A percentile compares a stretch with the other conserved stretches of the same genome.
phyloP scores from a whole-genome alignment of 495 filamentous ascomycete genomes.

The Aspergillus carlsbadensis region DNA sequence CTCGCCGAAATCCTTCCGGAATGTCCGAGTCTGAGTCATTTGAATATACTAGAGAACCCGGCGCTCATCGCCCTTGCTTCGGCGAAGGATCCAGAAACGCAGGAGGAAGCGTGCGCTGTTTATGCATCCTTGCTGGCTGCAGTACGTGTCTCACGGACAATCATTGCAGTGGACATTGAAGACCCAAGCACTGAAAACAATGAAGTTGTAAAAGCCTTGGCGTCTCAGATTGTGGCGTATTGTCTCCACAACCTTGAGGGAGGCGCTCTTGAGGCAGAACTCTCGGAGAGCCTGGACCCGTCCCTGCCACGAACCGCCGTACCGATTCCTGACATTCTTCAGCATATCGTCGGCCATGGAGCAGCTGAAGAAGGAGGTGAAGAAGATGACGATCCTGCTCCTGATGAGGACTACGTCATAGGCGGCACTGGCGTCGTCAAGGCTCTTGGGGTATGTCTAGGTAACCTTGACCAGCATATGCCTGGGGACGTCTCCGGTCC shows the following conservation, averaged over 20 bases:
- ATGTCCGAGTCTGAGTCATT: conserved; percentile 74
- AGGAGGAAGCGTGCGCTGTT: conserved; percentile 91
- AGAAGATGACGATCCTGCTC: conserved; percentile 68
- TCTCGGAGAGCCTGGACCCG: conserved; percentile 32
- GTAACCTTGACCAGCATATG: conserved; percentile 56
- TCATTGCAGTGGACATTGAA: conserved; percentile 91
- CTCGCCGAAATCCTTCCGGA: conserved; percentile 89
- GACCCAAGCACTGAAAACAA: conserved; percentile 74
- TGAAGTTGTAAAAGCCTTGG: conserved; percentile 88
- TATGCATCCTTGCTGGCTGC: conserved; percentile 91
- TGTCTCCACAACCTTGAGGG: conserved; percentile 86
- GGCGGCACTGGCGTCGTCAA: conserved; percentile 95
- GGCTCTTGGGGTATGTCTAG: conserved; percentile 84
- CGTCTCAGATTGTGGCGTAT: conserved; percentile 90
- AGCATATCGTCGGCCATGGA: conserved; percentile 60
- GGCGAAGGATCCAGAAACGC: conserved; percentile 64
- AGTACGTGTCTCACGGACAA: conserved; percentile 74
- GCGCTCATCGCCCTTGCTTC: conserved; percentile 65
- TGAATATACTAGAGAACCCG: conserved; percentile 85
- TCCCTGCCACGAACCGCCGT: conserved; percentile 37
- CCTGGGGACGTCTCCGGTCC: conserved; percentile 41
- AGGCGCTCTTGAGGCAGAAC: conserved; percentile 48
- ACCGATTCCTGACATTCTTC: conserved; percentile 63
- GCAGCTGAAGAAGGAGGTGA: conserved; percentile 53
- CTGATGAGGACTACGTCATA: conserved; percentile 93